Evolutionary conservation across 139 green algal species (phyloP), one percentile per base, ranked within the genome.

Genomic region (Pseudopediastrum boryanum): DNA sequence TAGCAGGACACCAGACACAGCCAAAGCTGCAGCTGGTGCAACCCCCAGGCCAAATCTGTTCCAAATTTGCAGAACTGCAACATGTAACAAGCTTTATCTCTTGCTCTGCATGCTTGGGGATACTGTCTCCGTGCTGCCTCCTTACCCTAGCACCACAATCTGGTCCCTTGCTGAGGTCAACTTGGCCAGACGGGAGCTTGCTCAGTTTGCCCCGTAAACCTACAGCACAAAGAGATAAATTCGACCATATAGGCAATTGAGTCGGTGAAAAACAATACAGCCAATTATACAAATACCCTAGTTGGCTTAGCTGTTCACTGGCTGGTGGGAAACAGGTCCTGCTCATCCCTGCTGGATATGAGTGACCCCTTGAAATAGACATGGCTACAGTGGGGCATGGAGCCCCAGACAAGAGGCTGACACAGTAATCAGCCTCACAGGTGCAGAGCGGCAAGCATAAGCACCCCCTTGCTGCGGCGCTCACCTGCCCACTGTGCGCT

Each of bases 181-280:
- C 76, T 46, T 85, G 82, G 2, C 48, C 84, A 42, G 77, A 75
- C 0, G 71, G 59, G 25, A 91, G 68, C 59, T 89, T 89, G 59
- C 63, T 81, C 35, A 91, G 75, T 54, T 88, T 88, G 12, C 87
- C 84, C 68, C 83, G 69, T 33, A 91, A 39, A 4, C 87, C 86
- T 90, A 81, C 63, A 41, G n/a, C 23, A 8, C n/a, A 36, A 41
- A 41, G 44, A 31, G 33, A 39, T 33, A 74, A 75, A 35, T 12
- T 16, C 42, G 42, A 27, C 6, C 7, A 33, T 39, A 33, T 42
- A 12, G 50, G 50, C 25, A 46, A 48, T 5, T 27, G 31, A 51
- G 44, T 56, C 48, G 16, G 48, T 19, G 27, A 66, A 27, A 50
- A 6, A 8, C 46, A 9, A 56, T 16, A 16, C 13, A 33, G n/a